phyloP scores from a whole-genome alignment of 768 basidiomycete genomes.

The Mycena rebaudengoi region DNA sequence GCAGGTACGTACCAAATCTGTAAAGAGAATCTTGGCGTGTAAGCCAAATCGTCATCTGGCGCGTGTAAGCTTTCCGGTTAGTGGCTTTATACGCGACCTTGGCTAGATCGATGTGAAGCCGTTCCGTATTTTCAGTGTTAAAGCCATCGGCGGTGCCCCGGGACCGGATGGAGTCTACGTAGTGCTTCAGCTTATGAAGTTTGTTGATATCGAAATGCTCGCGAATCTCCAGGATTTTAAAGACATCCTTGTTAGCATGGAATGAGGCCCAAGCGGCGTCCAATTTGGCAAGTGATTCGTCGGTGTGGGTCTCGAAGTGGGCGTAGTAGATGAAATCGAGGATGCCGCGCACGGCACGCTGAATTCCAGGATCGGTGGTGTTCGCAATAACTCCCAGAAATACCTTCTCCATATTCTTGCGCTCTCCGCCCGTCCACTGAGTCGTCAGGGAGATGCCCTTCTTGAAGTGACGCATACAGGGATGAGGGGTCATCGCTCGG shows the following conservation, averaged over 20 bases:
- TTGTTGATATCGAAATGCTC: constrained; percentile 47
- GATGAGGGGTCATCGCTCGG: constrained; percentile 35
- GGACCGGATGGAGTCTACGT: constrained; percentile 31
- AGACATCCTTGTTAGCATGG: constrained; percentile 35
- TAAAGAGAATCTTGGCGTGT: constrained; percentile 32
- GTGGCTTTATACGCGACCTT: constrained; percentile 13
- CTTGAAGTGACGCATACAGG: constrained; percentile 39
- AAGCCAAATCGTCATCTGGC: constrained; percentile 41
- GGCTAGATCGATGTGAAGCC: constrained; percentile 3
- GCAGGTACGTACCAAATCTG: constrained; percentile 20
- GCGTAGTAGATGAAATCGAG: constrained; percentile 42
- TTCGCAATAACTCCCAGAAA: constrained; percentile 36
- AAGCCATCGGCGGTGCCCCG: constrained; percentile 29
- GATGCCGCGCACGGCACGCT: constrained; percentile 23
- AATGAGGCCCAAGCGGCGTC: constrained; percentile 29
- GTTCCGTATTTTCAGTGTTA: not conserved
- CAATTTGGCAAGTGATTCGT: constrained; percentile 30
- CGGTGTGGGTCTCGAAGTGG: constrained; percentile 28
- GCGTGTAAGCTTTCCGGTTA: constrained; percentile 33
- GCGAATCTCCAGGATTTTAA: constrained; percentile 29
- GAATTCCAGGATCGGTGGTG: constrained; percentile 13
- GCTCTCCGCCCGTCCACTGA: constrained; percentile 46
- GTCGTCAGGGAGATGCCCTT: constrained; percentile 41
- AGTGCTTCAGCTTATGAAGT: constrained; percentile 38
- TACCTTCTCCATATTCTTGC: constrained; percentile 38